Base-by-base conservation (phyloP, 1,284 basidiomycete genomes). In the Ceraceosorus guamensis region DNA sequence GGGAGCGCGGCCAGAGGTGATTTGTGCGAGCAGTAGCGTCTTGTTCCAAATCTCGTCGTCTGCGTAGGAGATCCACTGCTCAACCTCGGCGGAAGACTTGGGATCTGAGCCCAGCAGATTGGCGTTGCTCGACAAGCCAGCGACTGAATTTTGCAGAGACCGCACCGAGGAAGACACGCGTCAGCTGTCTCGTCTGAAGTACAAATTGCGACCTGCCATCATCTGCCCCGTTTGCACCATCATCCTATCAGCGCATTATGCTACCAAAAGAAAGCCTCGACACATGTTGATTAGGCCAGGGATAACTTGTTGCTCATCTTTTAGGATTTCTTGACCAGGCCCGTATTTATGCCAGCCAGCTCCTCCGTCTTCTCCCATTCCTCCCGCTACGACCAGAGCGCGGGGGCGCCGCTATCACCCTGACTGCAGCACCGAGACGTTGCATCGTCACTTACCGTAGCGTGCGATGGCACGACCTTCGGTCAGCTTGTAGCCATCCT, bases 381-480 rank as follows among this genome's bases (percentile, higher is more conserved):
- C n/a, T n/a, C n/a, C n/a, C n/a, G n/a, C n/a, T n/a, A n/a, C n/a
- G n/a, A n/a, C n/a, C n/a, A n/a, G n/a, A n/a, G n/a, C n/a, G n/a
- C n/a, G n/a, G n/a, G n/a, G n/a, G n/a, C n/a, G n/a, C n/a, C n/a
- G n/a, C n/a, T n/a, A n/a, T n/a, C n/a, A n/a, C n/a, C n/a, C n/a
- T n/a, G n/a, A n/a, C n/a, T n/a, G n/a, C n/a, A n/a, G n/a, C n/a
- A n/a, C n/a, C n/a, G n/a, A n/a, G n/a, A n/a, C n/a, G n/a, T n/a
- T n/a, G n/a, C n/a, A n/a, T n/a, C n/a, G n/a, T n/a, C 47, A 86
- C 91, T 85, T 79, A 96, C 92, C 72, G 80, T 95, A 92, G 65
- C 84, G 85, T 52, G 88, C 86, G 77, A 97, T 91, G 57, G 90
- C 85, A 60, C 80, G 78, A 55, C 82, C 81, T 82, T 95, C 92